Base-by-base conservation (phyloP, 2,329 filamentous ascomycete species). In the Madurella fahalii region DNA sequence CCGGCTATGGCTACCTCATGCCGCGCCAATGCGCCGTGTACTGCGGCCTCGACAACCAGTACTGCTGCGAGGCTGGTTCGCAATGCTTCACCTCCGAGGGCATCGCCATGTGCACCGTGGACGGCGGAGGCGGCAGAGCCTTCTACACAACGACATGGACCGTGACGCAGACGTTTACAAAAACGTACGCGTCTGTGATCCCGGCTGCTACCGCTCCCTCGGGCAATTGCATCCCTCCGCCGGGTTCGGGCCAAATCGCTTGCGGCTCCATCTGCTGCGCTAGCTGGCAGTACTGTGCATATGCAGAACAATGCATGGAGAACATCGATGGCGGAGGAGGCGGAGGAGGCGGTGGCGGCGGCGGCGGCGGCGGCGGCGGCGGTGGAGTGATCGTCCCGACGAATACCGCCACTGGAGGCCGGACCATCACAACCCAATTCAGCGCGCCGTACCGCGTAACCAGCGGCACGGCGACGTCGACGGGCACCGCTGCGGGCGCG, bases 191-290 rank as follows among this genome's bases (percentile, higher is more conserved):
- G 68, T 80, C 80, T 9, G 73, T 71, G 53, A 73, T 75, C 63
- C 71, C 71, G 37, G 72, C 74, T 2, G 73, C 74, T 0, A 76
- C 76, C 17, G 73, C 46, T 5, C 25, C 73, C 15, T 72, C 74
- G 18, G 72, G 68, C 40, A 66, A 74, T 59, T 86, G 83, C 66
- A 67, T 76, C 1, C 80, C 82, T 1, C 65, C 63, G 2, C 66
- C 68, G 47, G 72, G 72, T n/a, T 68, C 74, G 4, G 77, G 79
- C 52, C 73, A 89, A 69, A 78, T 78, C 8, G 76, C 81, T 3
- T 92, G 88, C 66, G 87, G 87, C 32, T 67, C 67, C 50, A 84
- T 85, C 55, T 92, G 88, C 77, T 93, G 88, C 69, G 81, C 82
- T 20, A 79, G 74, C 56, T 82, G 80, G 71, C 85, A 89, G 69